Conservation (phyloP, 257 asterid genomes). For the Fraxinus pennsylvanica region DNA sequence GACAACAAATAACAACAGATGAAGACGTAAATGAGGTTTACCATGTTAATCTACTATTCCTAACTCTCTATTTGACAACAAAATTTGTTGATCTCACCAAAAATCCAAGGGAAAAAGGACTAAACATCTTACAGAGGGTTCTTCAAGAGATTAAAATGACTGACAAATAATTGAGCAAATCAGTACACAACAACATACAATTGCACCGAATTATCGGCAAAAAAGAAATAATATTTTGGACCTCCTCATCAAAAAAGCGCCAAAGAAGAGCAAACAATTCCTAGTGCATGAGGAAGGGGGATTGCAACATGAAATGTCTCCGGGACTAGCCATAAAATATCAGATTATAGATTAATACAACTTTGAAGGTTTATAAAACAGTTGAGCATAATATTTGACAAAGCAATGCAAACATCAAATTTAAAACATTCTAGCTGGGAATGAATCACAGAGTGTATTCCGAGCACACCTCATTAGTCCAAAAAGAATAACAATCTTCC, state of each 20-base stretch:
- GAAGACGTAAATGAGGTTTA: not conserved
- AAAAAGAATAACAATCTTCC: conserved; percentile 6
- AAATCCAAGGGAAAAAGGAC: not conserved
- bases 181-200: not conserved
- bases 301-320: not conserved
- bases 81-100: not conserved
- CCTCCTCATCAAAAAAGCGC: not conserved
- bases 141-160: not conserved
- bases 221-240: not conserved
- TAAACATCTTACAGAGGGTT: not conserved
- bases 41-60: not conserved
- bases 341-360: not conserved
- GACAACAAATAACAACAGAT: not conserved
- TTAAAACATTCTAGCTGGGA: not conserved
- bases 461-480: not conserved
- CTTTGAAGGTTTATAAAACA: not conserved
- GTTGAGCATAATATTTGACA: not conserved
- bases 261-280: not conserved
- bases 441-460: not conserved
- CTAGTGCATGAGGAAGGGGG: not conserved
- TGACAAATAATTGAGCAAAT: not conserved
- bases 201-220: not conserved
- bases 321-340: not conserved
- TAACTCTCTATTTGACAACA: not conserved
- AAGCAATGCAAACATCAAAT: not conserved